phyloP scores from a whole-genome alignment of 805 yeast genomes.

The Yarrowia sp. region DNA sequence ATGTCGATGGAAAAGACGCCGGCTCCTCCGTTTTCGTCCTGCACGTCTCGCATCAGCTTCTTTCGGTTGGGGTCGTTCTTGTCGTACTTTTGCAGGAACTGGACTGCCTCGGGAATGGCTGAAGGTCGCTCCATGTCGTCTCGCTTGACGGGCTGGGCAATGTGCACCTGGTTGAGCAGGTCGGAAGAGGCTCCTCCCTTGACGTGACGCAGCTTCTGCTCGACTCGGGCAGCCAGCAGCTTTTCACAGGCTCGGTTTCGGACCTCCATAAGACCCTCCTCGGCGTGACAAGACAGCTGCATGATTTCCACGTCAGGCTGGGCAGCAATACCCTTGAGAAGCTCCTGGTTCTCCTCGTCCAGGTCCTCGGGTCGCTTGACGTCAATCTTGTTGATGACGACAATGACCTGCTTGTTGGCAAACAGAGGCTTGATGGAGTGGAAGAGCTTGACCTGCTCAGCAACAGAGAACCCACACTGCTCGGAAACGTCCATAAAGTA shows the following conservation, averaged over 20 bases:
- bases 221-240: slow-evolving; percentile 89
- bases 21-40: slow-evolving; percentile 96
- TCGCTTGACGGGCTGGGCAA: slow-evolving; percentile 82
- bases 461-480: slow-evolving; percentile 97
- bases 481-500: slow-evolving; percentile 98
- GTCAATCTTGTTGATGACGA: slow-evolving; percentile 93
- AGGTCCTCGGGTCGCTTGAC: slow-evolving; percentile 82
- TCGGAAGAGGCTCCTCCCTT: slow-evolving; percentile 85
- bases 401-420: slow-evolving; percentile 93
- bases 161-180: slow-evolving; percentile 93
- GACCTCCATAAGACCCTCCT: slow-evolving; percentile 92
- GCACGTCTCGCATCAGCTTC: slow-evolving; percentile 79
- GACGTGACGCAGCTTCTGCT: slow-evolving; percentile 66
- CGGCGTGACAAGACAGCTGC: slow-evolving; percentile 90
- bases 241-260: slow-evolving; percentile 97
- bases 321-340: slow-evolving; percentile 57
- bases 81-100: slow-evolving; percentile 62
- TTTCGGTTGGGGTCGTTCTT: slow-evolving; percentile 77
- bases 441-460: slow-evolving; percentile 95
- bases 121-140: slow-evolving; percentile 77
- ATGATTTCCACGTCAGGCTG: slow-evolving; percentile 69
- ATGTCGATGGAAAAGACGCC: slow-evolving; percentile 94
- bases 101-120: slow-evolving; percentile 71
- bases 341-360: slow-evolving; percentile 65
- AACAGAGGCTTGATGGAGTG: slow-evolving; percentile 95